Conservation (phyloP, 2,329 filamentous ascomycete species). For the Nemania sp. region DNA sequence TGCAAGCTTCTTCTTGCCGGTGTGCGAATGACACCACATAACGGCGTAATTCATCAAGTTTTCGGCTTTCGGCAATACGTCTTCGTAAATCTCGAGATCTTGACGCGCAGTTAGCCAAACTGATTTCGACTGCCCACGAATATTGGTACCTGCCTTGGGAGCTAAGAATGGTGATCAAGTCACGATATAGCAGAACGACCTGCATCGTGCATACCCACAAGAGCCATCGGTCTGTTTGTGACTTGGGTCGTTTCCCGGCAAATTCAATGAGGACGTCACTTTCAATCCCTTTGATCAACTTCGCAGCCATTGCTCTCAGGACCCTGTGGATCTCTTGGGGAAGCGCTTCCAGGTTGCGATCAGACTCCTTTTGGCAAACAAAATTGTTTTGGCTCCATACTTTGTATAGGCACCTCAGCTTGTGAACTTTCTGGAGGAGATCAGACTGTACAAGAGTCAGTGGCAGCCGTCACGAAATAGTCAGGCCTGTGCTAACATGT, state of each 20-base stretch:
- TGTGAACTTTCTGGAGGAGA: conserved; percentile 58
- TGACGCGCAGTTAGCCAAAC: conserved; percentile 37
- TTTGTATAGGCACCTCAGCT: conserved; percentile 63
- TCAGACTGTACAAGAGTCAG: conserved; percentile 52
- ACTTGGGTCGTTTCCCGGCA: conserved; percentile 39
- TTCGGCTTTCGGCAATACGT: conserved; percentile 36
- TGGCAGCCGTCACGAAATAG: conserved; percentile 35
- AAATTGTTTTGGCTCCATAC: conserved; percentile 61
- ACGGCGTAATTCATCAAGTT: conserved; percentile 47
- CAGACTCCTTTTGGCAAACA: conserved; percentile 49
- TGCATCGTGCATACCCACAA: conserved; percentile 64
- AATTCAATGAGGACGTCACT: conserved; percentile 41
- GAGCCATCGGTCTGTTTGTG: conserved; percentile 51
- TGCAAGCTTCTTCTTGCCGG: conserved; percentile 47
- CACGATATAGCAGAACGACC: conserved; percentile 62
- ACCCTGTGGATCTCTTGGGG: conserved; percentile 50
- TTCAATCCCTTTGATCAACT: conserved; percentile 47
- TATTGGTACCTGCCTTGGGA: conserved; percentile 39
- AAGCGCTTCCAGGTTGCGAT: conserved; percentile 49
- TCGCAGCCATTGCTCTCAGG: conserved; percentile 45
- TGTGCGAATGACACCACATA: conserved; percentile 50
- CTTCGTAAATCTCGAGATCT: conserved; percentile 29
- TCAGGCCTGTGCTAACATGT: conserved; percentile 43
- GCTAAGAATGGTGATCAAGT: conserved; percentile 51
- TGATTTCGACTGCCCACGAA: not conserved